Conservation (phyloP, 2,329 filamentous ascomycete species). For the Neopestalotiopsis rosae region DNA sequence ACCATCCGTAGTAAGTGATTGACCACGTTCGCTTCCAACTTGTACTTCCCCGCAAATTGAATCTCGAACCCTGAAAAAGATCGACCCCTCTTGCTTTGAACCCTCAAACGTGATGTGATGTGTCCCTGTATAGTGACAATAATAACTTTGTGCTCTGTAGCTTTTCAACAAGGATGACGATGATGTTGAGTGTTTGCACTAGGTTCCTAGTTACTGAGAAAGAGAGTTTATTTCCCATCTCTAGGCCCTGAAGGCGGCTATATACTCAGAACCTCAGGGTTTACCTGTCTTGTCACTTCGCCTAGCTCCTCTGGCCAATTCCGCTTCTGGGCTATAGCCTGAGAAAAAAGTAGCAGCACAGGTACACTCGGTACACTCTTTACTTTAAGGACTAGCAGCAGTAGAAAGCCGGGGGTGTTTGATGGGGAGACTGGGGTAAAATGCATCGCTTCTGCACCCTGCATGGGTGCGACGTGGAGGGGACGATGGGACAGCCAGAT, state of each 20-base stretch:
- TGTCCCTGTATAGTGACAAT: background rate
- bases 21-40: background rate
- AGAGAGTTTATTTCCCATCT: background rate
- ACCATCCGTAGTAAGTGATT: constrained; percentile 9
- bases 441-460: constrained; percentile 18
- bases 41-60: constrained; percentile 10
- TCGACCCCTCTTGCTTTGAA: background rate
- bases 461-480: constrained; percentile 17
- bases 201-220: too few species aligned
- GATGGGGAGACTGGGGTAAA: constrained; percentile 8
- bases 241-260: background rate
- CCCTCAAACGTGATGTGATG: background rate
- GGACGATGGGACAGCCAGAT: constrained; percentile 16
- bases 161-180: background rate
- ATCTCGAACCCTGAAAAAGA: background rate
- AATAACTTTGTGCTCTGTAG: background rate
- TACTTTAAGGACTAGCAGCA: background rate
- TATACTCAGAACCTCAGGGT: background rate
- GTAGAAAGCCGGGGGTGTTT: background rate
- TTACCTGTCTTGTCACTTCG: background rate
- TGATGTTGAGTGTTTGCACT: too few species aligned
- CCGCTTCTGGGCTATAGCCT: constrained; percentile 4
- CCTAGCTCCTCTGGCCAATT: background rate
- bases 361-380: background rate
- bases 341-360: background rate